Conservation (phyloP, 805 yeast species). For the Wickerhamomyces silvicola region DNA sequence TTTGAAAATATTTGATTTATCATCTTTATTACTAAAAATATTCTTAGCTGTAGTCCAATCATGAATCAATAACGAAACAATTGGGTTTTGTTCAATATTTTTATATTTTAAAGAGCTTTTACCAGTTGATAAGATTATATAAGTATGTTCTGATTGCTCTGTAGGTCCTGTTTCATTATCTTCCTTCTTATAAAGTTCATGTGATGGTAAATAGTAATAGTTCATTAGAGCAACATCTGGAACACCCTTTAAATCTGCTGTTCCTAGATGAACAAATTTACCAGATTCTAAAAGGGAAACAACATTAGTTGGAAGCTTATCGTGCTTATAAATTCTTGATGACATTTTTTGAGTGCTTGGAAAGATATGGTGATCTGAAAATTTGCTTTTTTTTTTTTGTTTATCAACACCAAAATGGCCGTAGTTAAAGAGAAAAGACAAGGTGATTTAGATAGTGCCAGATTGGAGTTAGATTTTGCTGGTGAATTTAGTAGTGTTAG, state of each 20-base stretch:
- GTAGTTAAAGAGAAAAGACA: background rate
- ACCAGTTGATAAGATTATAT: conserved; percentile 67
- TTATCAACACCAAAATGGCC: background rate
- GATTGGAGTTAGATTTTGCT: conserved; percentile 13
- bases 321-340: conserved; percentile 20
- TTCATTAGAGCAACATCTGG: conserved; percentile 94
- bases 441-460: background rate
- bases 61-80: conserved; percentile 78
- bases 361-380: no score
- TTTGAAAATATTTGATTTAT: conserved; percentile 42
- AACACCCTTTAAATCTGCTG: conserved; percentile 48
- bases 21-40: conserved; percentile 27
- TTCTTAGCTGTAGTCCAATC: conserved; percentile 76
- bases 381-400: no score
- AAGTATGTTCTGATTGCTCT: conserved; percentile 32
- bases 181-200: conserved; percentile 23
- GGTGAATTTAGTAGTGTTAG: conserved; percentile 18
- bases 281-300: conserved; percentile 48
- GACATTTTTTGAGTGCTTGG: conserved; percentile 17
- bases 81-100: conserved; percentile 64
- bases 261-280: conserved; percentile 77
- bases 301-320: conserved; percentile 32
- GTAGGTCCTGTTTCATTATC: conserved; percentile 16
- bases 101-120: conserved; percentile 65
- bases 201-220: conserved; percentile 57